Percentiles rank a stretch among this genome's conserved stretches.
Conservation (phyloP, 2,329 filamentous ascomycete species). For the Botrytis porri region DNA sequence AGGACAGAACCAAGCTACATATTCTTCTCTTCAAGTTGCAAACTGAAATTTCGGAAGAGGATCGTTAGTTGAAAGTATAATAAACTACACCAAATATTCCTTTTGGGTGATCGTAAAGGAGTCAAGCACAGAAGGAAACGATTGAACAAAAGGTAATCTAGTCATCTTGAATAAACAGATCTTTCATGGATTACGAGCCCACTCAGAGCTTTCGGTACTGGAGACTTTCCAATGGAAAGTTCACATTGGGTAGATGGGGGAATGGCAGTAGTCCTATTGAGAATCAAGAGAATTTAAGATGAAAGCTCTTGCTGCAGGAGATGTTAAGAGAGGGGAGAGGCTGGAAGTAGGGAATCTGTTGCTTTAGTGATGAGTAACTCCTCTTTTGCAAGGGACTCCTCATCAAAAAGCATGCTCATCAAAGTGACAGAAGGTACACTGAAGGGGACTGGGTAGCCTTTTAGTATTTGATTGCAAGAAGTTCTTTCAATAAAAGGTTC, state of each 20-base stretch:
- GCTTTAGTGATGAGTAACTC: not conserved
- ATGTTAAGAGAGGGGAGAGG: not conserved
- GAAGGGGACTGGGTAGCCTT: not conserved
- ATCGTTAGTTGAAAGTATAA: not conserved
- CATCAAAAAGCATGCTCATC: not conserved
- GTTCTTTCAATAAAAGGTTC: not conserved
- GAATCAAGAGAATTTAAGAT: fast-evolving
- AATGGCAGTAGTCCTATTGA: not conserved
- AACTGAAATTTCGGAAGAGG: not conserved
- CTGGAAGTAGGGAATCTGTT: not conserved
- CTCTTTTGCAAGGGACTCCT: not conserved
- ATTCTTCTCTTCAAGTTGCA: not conserved
- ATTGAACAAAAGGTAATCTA: not conserved
- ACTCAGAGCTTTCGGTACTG: not conserved
- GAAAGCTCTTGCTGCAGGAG: too few relatives aligned
- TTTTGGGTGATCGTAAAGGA: not conserved
- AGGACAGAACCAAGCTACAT: not conserved
- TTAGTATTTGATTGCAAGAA: not conserved
- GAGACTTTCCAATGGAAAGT: not conserved
- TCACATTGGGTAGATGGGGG: not conserved
- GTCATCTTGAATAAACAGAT: too few relatives aligned
- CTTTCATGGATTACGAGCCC: not conserved
- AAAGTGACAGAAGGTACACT: not conserved
- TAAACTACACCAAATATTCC: not conserved
- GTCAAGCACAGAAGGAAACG: not conserved